Conservation (phyloP, 495 filamentous ascomycete genomes). For the Lepidopterella palustris region DNA sequence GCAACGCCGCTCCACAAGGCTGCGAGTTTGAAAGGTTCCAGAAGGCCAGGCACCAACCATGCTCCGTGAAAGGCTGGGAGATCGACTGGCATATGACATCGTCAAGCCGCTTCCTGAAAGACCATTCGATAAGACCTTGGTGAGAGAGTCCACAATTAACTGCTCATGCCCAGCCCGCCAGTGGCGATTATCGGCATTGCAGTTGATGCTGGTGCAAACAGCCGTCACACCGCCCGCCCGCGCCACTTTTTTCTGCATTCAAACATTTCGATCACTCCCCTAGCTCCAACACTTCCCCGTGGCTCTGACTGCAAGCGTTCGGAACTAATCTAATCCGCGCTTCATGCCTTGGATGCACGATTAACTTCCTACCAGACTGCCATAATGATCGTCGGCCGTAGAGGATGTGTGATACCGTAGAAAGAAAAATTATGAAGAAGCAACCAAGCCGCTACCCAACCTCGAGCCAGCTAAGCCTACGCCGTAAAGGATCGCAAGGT, state of each 20-base stretch:
- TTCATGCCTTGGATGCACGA: conserved; percentile 20
- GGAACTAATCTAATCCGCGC: conserved; percentile 7
- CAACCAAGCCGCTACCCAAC: background rate
- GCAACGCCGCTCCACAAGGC: background rate
- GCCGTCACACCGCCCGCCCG: conserved; percentile 22
- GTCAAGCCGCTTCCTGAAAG: background rate
- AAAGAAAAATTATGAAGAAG: background rate
- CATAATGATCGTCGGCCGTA: background rate
- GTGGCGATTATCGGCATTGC: conserved; percentile 5
- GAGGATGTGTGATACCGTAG: too few relatives aligned
- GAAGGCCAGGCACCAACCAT: background rate
- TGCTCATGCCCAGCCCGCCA: background rate
- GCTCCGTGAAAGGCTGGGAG: background rate
- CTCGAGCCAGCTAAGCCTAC: background rate
- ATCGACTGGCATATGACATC: conserved; percentile 2
- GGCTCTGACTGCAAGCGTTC: background rate
- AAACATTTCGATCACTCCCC: background rate
- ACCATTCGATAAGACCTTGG: background rate
- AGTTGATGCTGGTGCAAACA: conserved; percentile 2
- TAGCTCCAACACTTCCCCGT: background rate
- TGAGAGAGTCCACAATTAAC: conserved; percentile 15
- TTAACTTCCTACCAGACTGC: background rate
- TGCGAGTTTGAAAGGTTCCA: background rate
- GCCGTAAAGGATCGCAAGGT: background rate
- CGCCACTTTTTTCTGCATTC: background rate